Evolutionary conservation across 768 basidiomycete species (phyloP), one percentile per base, ranked within the genome.

Genomic region (Serendipita sp.): DNA sequence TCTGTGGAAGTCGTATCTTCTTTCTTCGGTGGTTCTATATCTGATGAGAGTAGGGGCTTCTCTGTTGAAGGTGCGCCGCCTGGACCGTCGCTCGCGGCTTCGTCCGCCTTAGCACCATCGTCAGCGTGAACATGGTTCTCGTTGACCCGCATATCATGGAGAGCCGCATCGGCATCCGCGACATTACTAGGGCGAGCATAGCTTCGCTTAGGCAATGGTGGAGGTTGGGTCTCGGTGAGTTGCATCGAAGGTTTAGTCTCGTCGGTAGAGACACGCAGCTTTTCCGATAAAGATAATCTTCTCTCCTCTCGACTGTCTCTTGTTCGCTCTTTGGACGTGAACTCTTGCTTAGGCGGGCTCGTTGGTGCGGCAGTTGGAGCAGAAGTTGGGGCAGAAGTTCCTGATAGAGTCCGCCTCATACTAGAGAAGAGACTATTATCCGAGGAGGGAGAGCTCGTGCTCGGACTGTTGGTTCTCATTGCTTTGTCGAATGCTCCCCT

Each of bases 291-390:
- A 65, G 64, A 3, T 10, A 4, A 18, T 48, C 5, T 80, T 80
- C 23, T 74, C 72, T 23, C 77, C 78, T 60, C 71, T 70, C 15
- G 78, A 74, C 85, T 83, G 85, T 68, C 79, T 81, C 1, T 75
- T 79, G 44, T 83, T 84, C 44, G 77, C 76, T 70, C 84, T 83
- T 2, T 81, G 78, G 3, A 87, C 71, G 3, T 81, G 16, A 34
- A 46, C 5, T 51, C 64, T 15, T 52, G 58, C 2, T 62, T 44
- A 18, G 58, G n/a, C 15, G 41, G 41, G 41, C 7, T 41, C 7
- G 41, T 7, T 7, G 41, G 41, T 41, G 41, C 7, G 13, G 41
- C 7, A 41, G 41, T 41, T 7, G 41, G 41, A 23, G 23, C 7
- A 41, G 41, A 13, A 41, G 41, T 41, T 1, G 41, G 41, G 1